Percentiles rank a stretch among this genome's conserved stretches.
These are phyloP conservation scores for Tranzscheliella williamsii DNA, from an alignment of 1,284 basidiomycete genomes.

Conservation along the genomic window DNA sequence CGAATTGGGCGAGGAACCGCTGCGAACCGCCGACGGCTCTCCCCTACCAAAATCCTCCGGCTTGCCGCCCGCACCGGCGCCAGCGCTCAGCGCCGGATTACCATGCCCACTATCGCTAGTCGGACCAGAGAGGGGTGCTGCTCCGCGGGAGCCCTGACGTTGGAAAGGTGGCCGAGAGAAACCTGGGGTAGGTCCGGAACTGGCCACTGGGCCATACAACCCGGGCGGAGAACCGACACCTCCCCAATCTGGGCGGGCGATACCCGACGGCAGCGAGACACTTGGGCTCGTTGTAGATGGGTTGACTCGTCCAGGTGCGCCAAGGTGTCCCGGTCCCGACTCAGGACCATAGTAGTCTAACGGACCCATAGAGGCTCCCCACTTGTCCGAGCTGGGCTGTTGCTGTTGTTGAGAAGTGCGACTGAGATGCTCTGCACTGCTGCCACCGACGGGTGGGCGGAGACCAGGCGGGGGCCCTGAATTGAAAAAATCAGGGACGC, in stretches of 20 bases:
- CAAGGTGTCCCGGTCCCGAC: slow-evolving; percentile 7
- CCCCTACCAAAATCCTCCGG: slow-evolving; percentile 13
- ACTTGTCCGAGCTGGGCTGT: slow-evolving; percentile 26
- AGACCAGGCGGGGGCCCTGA: slow-evolving; percentile 11
- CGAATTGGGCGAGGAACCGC: slow-evolving; percentile 13
- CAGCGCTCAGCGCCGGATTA: not conserved
- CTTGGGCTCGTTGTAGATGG: not conserved
- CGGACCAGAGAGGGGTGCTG: slow-evolving; percentile 4
- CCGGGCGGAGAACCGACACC: slow-evolving; percentile 42
- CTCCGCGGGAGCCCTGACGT: slow-evolving; percentile 27
- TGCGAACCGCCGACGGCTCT: not conserved
- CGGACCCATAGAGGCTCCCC: slow-evolving; percentile 45
- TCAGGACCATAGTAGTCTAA: slow-evolving; percentile 49
- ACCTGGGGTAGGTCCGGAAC: not conserved
- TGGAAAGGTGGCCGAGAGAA: slow-evolving; percentile 14
- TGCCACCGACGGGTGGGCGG: slow-evolving; percentile 6
- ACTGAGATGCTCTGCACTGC: not conserved
- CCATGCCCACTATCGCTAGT: slow-evolving; percentile 2
- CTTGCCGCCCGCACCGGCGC: slow-evolving; percentile 4
- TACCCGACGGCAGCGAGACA: not conserved
- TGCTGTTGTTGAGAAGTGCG: slow-evolving; percentile 8
- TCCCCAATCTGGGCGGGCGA: slow-evolving; percentile 38
- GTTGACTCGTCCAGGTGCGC: slow-evolving; percentile 5
- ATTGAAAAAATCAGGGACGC: slow-evolving; percentile 19
- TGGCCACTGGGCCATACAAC: slow-evolving; percentile 3